Percentiles rank a stretch among this genome's conserved stretches.
These are phyloP conservation scores for Mrakia blollopis DNA, from an alignment of 768 basidiomycete genomes.

Conservation along the genomic window DNA sequence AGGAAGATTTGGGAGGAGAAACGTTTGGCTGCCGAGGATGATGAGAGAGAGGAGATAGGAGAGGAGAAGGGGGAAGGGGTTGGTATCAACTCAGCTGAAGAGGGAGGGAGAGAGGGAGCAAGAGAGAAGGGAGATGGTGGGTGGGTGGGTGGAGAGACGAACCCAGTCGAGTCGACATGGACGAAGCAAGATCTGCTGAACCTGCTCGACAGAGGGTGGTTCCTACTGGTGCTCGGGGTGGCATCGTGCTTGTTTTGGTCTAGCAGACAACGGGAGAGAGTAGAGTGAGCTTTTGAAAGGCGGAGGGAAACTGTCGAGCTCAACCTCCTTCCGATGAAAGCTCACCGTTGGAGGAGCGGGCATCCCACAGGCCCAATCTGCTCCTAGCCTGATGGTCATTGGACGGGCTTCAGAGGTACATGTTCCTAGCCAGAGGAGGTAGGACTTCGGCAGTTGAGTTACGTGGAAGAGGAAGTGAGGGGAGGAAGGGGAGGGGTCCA, in stretches of 20 bases:
- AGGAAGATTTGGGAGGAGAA: constrained; percentile 15
- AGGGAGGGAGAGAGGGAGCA: neutral
- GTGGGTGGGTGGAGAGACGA: neutral
- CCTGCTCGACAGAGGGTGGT: constrained; percentile 17
- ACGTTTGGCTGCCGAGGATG: constrained; percentile 3
- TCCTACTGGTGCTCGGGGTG: neutral
- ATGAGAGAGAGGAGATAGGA: neutral
- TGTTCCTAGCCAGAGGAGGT: constrained; percentile 21
- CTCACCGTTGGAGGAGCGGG: neutral
- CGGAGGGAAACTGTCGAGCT: neutral
- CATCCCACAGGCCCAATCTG: constrained; percentile 24
- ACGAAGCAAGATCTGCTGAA: constrained; percentile 15
- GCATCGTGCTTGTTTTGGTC: neutral
- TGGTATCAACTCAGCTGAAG: neutral
- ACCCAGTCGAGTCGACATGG: constrained; percentile 17
- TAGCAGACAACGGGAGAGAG: neutral
- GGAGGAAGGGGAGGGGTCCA: neutral
- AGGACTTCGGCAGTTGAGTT: constrained; percentile 5
- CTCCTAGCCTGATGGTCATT: neutral
- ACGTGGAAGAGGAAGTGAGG: constrained; percentile 24
- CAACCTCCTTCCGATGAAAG: neutral
- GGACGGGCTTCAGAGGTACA: neutral
- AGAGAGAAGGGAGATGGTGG: neutral
- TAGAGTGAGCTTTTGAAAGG: neutral
- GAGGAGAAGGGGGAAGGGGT: neutral